Evolutionary conservation across 73 alveolate species (phyloP).

Genomic region (Stentor coeruleus): DNA sequence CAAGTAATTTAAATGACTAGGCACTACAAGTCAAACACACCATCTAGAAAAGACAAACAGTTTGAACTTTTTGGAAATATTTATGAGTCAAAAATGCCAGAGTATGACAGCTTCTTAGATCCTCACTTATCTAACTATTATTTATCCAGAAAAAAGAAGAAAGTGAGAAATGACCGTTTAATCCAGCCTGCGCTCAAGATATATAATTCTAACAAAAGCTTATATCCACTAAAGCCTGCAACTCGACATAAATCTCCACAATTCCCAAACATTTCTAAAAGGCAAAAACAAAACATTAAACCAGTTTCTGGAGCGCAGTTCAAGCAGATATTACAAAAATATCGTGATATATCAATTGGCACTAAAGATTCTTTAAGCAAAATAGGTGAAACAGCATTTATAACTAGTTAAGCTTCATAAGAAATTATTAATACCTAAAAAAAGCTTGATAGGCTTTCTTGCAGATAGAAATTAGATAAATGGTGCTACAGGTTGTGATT

Average conservation of each 20-base stretch:
- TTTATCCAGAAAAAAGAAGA: neutral
- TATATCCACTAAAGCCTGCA: neutral
- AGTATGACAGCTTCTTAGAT: neutral
- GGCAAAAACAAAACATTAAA: neutral
- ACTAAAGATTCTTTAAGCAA: no score
- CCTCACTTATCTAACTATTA: neutral
- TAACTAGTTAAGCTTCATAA: no score
- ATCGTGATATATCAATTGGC: no score
- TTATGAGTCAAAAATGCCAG: neutral
- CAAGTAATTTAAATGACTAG: no score
- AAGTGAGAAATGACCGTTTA: no score
- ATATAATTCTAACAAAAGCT: neutral
- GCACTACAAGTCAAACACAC: no score
- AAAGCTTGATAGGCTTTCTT: no score
- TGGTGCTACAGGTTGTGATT: constrained; percentile 7
- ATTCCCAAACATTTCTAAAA: neutral
- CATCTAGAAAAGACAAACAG: neutral
- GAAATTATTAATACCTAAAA: no score
- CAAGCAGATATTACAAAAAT: neutral
- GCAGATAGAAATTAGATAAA: neutral
- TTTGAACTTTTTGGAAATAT: neutral
- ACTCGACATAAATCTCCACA: no score
- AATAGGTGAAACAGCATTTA: no score
- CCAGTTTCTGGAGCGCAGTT: neutral
- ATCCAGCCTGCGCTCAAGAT: neutral